These are phyloP conservation scores for Aspergillus arachidicola DNA, from an alignment of 2,329 filamentous ascomycete species.

Conservation along the genomic window DNA sequence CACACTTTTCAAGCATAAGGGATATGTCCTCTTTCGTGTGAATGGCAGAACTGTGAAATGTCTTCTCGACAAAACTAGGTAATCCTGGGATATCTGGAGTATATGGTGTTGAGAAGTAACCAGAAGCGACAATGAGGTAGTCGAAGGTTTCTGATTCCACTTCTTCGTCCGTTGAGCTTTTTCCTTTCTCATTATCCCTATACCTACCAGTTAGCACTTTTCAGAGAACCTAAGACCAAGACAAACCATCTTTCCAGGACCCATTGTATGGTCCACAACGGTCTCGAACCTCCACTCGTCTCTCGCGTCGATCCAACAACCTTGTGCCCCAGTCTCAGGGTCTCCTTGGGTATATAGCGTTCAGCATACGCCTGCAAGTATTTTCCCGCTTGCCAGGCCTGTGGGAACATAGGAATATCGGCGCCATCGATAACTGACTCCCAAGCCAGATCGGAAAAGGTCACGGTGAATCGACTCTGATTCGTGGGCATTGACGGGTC, in stretches of 20 bases:
- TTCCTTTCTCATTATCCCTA: too few relatives aligned
- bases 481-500: conserved; percentile 65
- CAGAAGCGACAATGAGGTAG: conserved; percentile 71
- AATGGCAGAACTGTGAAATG: conserved; percentile 71
- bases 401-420: conserved; percentile 66
- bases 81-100: conserved; percentile 50
- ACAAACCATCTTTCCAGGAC: conserved; percentile 25
- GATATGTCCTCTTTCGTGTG: conserved; percentile 51
- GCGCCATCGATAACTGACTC: conserved; percentile 45
- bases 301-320: conserved; percentile 34
- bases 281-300: conserved; percentile 20
- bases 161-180: conserved; percentile 2
- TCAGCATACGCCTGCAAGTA: conserved; percentile 70
- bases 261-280: conserved; percentile 45
- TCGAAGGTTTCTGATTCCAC: conserved; percentile 57
- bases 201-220: not conserved
- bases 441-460: conserved; percentile 68
- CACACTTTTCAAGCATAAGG: conserved; percentile 9
- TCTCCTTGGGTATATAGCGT: conserved; percentile 55
- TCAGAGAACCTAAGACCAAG: not conserved
- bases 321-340: conserved; percentile 53
- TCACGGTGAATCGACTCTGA: conserved; percentile 74
- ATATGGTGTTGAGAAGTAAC: conserved; percentile 70
- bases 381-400: conserved; percentile 73
- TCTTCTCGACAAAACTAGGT: conserved; percentile 45